Evolutionary conservation across 768 basidiomycete species (phyloP).

Genomic region (Amylocystis lapponica): DNA sequence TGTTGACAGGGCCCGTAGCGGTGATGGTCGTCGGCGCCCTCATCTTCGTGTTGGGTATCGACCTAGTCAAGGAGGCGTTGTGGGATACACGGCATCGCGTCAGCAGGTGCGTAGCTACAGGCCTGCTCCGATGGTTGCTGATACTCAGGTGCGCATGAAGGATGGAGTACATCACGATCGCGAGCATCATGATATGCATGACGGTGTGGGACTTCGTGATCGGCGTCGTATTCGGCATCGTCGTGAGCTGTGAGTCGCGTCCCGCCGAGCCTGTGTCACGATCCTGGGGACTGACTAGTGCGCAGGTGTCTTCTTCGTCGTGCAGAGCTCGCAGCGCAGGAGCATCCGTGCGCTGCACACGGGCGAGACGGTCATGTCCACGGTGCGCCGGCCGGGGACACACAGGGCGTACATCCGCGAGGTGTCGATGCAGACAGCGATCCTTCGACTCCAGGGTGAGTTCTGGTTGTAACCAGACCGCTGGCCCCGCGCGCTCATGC

Average conservation of each 20-base stretch:
- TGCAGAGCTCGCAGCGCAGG: slow-evolving; percentile 81
- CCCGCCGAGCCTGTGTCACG: neutral
- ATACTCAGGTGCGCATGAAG: slow-evolving; percentile 28
- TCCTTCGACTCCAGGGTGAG: slow-evolving; percentile 79
- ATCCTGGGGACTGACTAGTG: neutral
- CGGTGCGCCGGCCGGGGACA: slow-evolving; percentile 82
- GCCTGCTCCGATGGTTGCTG: neutral
- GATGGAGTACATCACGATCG: slow-evolving; percentile 76
- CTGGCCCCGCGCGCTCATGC: neutral
- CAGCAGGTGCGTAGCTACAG: slow-evolving; percentile 46
- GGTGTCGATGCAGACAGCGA: slow-evolving; percentile 85
- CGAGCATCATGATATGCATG: slow-evolving; percentile 88
- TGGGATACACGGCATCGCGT: slow-evolving; percentile 94
- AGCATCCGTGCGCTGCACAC: slow-evolving; percentile 83
- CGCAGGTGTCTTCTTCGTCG: slow-evolving; percentile 90
- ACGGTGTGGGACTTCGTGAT: slow-evolving; percentile 92
- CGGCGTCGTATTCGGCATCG: slow-evolving; percentile 88
- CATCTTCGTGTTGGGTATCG: slow-evolving; percentile 92
- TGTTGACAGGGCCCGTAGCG: slow-evolving; percentile 38
- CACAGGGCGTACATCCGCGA: slow-evolving; percentile 91
- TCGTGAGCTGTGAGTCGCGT: slow-evolving; percentile 78
- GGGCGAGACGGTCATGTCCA: slow-evolving; percentile 81
- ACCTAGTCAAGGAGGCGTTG: slow-evolving; percentile 90
- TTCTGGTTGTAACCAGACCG: no score
- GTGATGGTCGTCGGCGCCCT: slow-evolving; percentile 88